phyloP scores from a whole-genome alignment of 2,329 filamentous ascomycete species.

The Lasiodiplodia citricola region DNA sequence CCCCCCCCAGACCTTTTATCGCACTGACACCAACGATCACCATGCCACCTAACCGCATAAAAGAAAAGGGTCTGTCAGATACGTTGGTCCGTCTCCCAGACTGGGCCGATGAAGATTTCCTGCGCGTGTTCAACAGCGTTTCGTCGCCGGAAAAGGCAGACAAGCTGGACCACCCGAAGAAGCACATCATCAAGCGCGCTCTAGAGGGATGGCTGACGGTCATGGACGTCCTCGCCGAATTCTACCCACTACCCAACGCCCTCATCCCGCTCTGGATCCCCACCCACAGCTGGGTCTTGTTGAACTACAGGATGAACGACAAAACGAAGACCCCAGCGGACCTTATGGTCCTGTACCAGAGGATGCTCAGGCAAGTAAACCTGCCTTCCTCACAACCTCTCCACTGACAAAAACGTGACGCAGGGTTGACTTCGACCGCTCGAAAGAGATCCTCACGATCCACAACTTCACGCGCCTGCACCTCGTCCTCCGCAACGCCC shows the following conservation, averaged over 20 bases:
- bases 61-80: too few species aligned
- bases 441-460: neutral
- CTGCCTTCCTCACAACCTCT: accelerated
- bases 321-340: neutral
- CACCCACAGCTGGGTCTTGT: neutral
- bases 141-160: neutral
- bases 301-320: neutral
- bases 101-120: neutral
- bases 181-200: neutral
- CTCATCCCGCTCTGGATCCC: neutral
- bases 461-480: neutral
- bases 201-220: neutral
- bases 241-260: neutral
- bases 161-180: neutral
- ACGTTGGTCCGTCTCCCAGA: neutral
- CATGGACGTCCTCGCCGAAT: neutral
- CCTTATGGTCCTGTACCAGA: neutral
- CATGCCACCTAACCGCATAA: too few species aligned
- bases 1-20: too few species aligned
- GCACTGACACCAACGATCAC: too few species aligned
- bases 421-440: neutral
- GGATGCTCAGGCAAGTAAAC: neutral
- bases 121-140: neutral
- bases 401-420: neutral
- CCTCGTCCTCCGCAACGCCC: neutral